Evolutionary conservation across 441 rosid genomes (phyloP), one percentile per base, ranked within the genome.

Genomic region (Mallotus repandus): DNA sequence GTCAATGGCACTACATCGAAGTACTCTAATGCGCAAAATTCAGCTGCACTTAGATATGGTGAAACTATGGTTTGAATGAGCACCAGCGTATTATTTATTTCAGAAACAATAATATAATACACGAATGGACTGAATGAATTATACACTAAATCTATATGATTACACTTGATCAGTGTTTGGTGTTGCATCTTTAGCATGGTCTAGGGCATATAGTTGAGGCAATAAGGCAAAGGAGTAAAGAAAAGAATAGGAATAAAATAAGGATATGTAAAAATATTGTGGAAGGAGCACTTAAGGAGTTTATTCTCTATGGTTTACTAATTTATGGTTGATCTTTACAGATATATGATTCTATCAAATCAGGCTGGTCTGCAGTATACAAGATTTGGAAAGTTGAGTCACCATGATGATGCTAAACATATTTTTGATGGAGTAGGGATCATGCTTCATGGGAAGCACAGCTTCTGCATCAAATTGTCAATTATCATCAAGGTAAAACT

Each of bases 351-450:
- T 76, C 52, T 88, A 41, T 65, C 83, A 16, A 78, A 74, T 75
- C 86, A 74, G 29, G 67, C 80, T 63, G 74, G 60, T 63, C 45
- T 15, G 13, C 74, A 19, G 59, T 57, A 49, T 72, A 48, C 71
- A 15, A 62, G 69, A 79, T 66, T 70, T 52, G 70, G 74, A 29
- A 81, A 75, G 76, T 72, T 71, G 46, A 74, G 76, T 60, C 15
- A 53, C 67, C 58, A 16, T 59, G 74, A 65, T 54, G 60, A 66
- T 52, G 10, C 46, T 48, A 54, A 38, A 43, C 59, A 53, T 63
- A 80, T 88, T 68, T 90, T 90, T 79, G 77, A 83, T 46, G 69
- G 76, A 72, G 78, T 88, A 57, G 96, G 96, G 32, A 75, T 90
- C 77, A 77, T 90, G 86, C 87, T 90, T 58, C 89, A 84, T 22